A percentile compares a stretch with the other conserved stretches of the same genome.
These are phyloP conservation scores for Orbilia blumenaviensis DNA, from an alignment of 2,329 filamentous ascomycete species.

Conservation along the genomic window DNA sequence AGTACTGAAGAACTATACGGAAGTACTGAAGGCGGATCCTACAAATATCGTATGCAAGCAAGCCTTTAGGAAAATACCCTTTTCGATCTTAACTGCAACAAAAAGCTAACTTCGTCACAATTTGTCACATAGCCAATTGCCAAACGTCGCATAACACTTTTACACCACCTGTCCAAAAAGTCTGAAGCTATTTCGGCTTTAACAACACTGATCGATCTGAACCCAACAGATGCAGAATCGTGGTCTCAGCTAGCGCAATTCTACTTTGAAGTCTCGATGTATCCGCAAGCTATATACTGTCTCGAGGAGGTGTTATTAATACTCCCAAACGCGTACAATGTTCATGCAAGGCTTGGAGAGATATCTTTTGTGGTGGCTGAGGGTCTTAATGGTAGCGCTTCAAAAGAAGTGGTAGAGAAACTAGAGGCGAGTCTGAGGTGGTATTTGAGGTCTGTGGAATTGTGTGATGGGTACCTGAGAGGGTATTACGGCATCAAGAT, in stretches of 20 bases:
- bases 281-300: constrained; percentile 83
- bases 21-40: constrained; percentile 75
- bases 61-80: background rate
- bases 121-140: constrained; percentile 72
- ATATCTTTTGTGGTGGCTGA: constrained; percentile 75
- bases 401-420: constrained; percentile 36
- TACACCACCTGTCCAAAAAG: constrained; percentile 75
- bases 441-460: constrained; percentile 88
- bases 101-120: background rate
- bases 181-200: constrained; percentile 79
- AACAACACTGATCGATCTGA: constrained; percentile 78
- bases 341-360: constrained; percentile 77
- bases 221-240: constrained; percentile 88
- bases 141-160: constrained; percentile 82
- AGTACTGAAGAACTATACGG: constrained; percentile 80
- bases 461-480: constrained; percentile 90
- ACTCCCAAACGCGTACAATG: constrained; percentile 93
- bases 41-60: constrained; percentile 77
- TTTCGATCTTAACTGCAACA: no score
- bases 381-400: background rate
- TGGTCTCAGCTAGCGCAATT: constrained; percentile 92
- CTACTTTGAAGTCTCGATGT: constrained; percentile 81
- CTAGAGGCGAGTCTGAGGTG: constrained; percentile 79
- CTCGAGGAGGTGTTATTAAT: constrained; percentile 89
- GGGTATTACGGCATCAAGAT: constrained; percentile 92